Conservation (phyloP, 495 filamentous ascomycete genomes). For the Xylona heveae region DNA sequence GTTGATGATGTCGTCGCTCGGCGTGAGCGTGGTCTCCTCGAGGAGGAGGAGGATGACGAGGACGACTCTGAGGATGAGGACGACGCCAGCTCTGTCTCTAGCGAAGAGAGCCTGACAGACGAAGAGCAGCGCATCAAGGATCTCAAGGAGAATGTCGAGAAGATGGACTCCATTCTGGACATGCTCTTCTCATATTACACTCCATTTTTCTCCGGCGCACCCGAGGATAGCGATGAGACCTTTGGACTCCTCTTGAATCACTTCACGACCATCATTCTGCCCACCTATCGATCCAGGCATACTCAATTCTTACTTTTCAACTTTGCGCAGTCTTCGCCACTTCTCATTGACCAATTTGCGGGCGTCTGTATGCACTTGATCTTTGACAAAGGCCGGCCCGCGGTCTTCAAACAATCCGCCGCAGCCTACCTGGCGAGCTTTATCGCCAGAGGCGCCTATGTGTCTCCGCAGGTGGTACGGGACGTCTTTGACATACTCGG, state of each 20-base stretch:
- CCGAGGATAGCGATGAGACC: conserved; percentile 21
- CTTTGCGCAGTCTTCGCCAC: conserved; percentile 57
- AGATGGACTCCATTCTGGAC: conserved; percentile 85
- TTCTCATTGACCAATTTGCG: conserved; percentile 58
- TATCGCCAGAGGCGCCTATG: conserved; percentile 64
- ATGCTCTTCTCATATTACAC: conserved; percentile 67
- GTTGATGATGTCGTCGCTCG: conserved; percentile 2
- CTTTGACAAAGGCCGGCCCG: conserved; percentile 36
- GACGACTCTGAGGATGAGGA: conserved; percentile 40
- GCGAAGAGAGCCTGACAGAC: conserved; percentile 23
- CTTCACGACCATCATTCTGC: conserved; percentile 69
- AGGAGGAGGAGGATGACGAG: conserved; percentile 20
- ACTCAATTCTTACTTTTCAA: conserved; percentile 87
- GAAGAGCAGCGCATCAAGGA: conserved; percentile 30
- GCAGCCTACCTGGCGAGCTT: conserved; percentile 90
- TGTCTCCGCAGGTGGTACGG: conserved; percentile 51
- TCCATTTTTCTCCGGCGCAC: conserved; percentile 31
- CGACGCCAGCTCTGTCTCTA: conserved; percentile 29
- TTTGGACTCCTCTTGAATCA: conserved; percentile 60
- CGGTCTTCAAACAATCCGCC: conserved; percentile 55
- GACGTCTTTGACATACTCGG: conserved; percentile 58
- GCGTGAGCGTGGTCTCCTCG: background rate
- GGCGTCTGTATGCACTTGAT: conserved; percentile 54
- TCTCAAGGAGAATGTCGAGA: conserved; percentile 62
- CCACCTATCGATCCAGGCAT: conserved; percentile 70